Evolutionary conservation across 495 filamentous ascomycete genomes (phyloP), one percentile per base, ranked within the genome.

Genomic region (Podospora appendiculata): DNA sequence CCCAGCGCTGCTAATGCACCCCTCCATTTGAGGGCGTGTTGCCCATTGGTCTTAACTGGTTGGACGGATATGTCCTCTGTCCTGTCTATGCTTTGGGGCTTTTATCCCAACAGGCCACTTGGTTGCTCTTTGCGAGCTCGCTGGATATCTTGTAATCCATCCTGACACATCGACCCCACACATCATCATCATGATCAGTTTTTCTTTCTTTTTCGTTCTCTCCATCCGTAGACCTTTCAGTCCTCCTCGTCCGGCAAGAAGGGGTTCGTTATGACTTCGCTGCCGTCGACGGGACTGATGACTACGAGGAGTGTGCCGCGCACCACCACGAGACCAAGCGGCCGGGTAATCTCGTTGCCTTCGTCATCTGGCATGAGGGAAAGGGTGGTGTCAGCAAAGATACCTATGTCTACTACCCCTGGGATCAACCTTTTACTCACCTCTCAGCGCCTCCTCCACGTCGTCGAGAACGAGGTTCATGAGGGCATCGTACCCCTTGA

Each of bases 391-490:
- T 25, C 25, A 25, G 25, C 25, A 25, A 25, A 25, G 25, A 25
- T 25, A 25, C 25, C 25, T 25, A 2, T 2, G 5, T 5, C 25
- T 25, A 2, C 25, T 25, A 25, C 25, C 25, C 25, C 25, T 25
- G 25, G 25, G 46, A 32, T 17, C 47, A 11, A 14, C 25, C 41
- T 17, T 17, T 10, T 25, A 58, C 77, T 55, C 59, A 95, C 92
- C 92, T 73, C 87, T 78, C 70, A 95, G 79, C 18, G 83, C 74
- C 66, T 98, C 93, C 70, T 94, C 84, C 17, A 93, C 91, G 48
- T 97, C 88, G 61, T 97, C 94, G 47, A 98, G 75, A 17, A 98
- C 93, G 49, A 98, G 73, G 67, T 97, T 98, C 92, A 97, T 96
- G 36, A 98, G 76, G 59, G 92, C 90, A 61, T 98, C 93, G 60